These are phyloP conservation scores for Chlorokybus atmophyticus DNA, from an alignment of 139 green algal genomes.

Conservation along the genomic window DNA sequence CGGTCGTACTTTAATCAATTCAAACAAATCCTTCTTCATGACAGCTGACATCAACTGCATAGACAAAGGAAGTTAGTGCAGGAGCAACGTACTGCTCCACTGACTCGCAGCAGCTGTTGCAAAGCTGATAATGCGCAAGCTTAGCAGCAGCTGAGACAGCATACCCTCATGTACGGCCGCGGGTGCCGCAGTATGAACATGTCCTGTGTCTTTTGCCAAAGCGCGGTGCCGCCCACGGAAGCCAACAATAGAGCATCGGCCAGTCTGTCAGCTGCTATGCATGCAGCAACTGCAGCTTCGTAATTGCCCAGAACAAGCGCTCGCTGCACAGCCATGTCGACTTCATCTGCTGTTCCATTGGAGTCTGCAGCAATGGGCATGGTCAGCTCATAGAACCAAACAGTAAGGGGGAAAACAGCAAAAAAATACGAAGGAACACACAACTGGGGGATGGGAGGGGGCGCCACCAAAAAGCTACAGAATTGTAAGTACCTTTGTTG, in stretches of 20 bases:
- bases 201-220: conserved; percentile 36
- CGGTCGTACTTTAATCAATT: conserved; percentile 61
- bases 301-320: conserved; percentile 86
- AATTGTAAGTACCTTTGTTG: no score
- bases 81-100: background rate
- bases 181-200: conserved; percentile 61
- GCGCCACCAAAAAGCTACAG: no score
- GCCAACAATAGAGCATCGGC: conserved; percentile 75
- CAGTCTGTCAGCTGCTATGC: conserved; percentile 61
- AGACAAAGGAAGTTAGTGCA: background rate
- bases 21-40: conserved; percentile 53
- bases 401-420: no score
- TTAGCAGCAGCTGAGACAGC: background rate
- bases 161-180: conserved; percentile 68
- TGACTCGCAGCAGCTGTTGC: no score
- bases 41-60: conserved; percentile 22
- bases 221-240: conserved; percentile 35
- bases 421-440: no score
- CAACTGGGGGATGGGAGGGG: no score
- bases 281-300: conserved; percentile 63
- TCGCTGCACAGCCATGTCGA: background rate
- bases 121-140: no score
- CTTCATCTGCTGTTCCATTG: background rate
- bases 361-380: background rate
- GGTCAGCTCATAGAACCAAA: no score